Base-by-base conservation (phyloP, 208 protist species). In the Acanthamoeba royreba region DNA sequence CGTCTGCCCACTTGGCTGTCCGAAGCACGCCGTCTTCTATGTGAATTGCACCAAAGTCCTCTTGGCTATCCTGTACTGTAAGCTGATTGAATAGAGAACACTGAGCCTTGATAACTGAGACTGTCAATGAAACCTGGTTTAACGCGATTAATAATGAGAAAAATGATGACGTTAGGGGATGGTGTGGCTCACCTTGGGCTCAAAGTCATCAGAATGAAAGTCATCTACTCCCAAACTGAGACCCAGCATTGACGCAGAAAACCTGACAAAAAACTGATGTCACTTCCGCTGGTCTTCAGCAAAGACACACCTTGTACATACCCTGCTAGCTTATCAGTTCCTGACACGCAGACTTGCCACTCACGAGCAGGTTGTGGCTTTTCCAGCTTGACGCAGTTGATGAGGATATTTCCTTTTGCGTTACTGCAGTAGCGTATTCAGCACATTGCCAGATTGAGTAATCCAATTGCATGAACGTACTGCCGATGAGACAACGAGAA, bases 271-370 rank as follows among this genome's bases (percentile, higher is more conserved):
- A 38, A 28, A 43, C 35, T 17, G n/a, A 52, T 35, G n/a, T 52
- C 72, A 8, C 45, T 8, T 17, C 40, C 4, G 43, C 35, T 43
- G 35, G 35, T 77, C 13, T 77, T 8, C 35, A 22, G 8, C 72
- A 43, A 77, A 8, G n/a, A 40, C 22, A 77, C 66, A 77, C 8
- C 17, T 40, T 43, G 31, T 25, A 83, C 35, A 25, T 86, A 89
- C 81, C 47, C 47, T 4, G 25, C 25, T 7, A 89, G 81, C 28
- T 69, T 28, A 40, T 40, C 33, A 40, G 3, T n/a, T 13, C 45
- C 61, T 8, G 81, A 11, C 15, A 89, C n/a, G 46, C 81, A 89
- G 15, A 89, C 81, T 33, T 89, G 81, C 81, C 81, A 89, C 47
- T 89, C 81, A 4, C 46, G 31, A 3, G 81, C 81, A 28, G 81